A percentile compares a stretch with the other conserved stretches of the same genome.
Conservation (phyloP, 2,329 filamentous ascomycete species). For the Fusarium virguliforme region DNA sequence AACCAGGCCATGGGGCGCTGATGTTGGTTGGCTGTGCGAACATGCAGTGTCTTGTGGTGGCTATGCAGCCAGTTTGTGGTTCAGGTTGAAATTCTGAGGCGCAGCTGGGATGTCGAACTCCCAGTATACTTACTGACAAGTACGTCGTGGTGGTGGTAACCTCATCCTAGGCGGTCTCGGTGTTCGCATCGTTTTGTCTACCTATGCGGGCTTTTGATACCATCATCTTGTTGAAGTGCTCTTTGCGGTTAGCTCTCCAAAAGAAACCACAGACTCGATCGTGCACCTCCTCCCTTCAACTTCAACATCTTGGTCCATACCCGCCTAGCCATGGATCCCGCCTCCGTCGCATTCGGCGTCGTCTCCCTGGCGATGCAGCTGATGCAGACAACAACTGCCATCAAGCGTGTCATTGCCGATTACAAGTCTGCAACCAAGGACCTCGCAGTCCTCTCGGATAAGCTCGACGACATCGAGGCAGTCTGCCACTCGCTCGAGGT, state of each 20-base stretch:
- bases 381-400: background rate
- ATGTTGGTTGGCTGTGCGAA: background rate
- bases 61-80: background rate
- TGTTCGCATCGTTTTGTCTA: no score
- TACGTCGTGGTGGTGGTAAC: no score
- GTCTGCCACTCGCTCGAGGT: conserved; percentile 15
- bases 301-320: background rate
- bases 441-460: background rate
- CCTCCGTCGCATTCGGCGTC: conserved; percentile 28
- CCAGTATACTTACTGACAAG: no score
- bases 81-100: no score
- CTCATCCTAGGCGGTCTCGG: no score
- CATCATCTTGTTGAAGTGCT: no score
- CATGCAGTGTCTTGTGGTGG: background rate
- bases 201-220: no score
- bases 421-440: conserved; percentile 32
- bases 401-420: conserved; percentile 18
- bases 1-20: no score
- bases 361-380: conserved; percentile 28
- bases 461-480: conserved; percentile 14
- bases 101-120: no score
- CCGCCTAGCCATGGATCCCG: conserved; percentile 25
- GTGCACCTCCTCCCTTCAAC: background rate
- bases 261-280: no score
- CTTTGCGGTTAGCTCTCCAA: no score